A percentile compares a stretch with the other conserved stretches of the same genome.
phyloP scores from a whole-genome alignment of 257 asterid genomes.

The Lavandula angustifolia region DNA sequence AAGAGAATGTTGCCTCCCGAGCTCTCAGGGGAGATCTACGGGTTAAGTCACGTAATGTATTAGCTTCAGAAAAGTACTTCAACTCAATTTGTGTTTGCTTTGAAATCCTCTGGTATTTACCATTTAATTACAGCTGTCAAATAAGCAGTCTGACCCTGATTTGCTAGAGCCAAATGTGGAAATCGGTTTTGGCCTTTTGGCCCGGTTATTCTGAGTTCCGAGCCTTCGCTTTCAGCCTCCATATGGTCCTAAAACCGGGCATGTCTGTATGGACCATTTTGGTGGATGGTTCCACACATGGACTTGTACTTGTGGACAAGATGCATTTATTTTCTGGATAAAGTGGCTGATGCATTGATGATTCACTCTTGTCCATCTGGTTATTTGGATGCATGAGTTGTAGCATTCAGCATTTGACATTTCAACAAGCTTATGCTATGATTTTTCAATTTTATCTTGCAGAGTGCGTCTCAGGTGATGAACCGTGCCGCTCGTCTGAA shows the following conservation, averaged over 20 bases:
- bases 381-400: slow-evolving; percentile 23
- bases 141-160: no score
- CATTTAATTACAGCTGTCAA: no score
- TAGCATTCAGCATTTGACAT: no score
- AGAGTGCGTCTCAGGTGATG: slow-evolving; percentile 91
- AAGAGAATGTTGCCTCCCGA: not conserved
- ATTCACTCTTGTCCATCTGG: slow-evolving; percentile 6
- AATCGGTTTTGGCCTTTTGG: no score
- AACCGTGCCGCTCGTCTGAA: slow-evolving; percentile 89
- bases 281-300: slow-evolving; percentile 23
- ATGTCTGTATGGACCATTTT: no score
- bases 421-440: no score
- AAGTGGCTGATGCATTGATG: slow-evolving; percentile 29
- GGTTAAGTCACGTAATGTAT: slow-evolving; percentile 19
- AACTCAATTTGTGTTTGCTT: no score
- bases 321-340: slow-evolving; percentile 26
- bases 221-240: no score
- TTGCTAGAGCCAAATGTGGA: no score
- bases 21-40: slow-evolving; percentile 1
- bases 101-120: no score
- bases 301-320: slow-evolving; percentile 31
- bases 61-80: not conserved
- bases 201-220: no score
- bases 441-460: slow-evolving; percentile 37
- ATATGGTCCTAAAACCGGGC: no score